Conservation (phyloP, 2,329 filamentous ascomycete genomes). For the Knoxdaviesia proteae region DNA sequence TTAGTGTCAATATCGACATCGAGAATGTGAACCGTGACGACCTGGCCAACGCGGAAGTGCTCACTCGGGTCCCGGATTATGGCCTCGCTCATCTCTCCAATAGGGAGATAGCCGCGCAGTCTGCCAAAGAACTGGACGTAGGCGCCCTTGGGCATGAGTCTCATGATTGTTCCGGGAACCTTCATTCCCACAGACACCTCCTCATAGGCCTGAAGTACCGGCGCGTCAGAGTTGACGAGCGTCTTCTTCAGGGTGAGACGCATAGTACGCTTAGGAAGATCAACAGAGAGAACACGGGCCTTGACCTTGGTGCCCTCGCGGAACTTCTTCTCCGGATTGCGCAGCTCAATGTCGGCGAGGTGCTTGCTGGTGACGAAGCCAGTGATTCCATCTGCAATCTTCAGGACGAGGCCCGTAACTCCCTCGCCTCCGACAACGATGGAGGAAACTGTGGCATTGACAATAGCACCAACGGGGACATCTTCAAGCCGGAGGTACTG, state of each 20-base stretch:
- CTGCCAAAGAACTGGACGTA: constrained; percentile 81
- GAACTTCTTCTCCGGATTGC: constrained; percentile 94
- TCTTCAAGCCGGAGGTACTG: constrained; percentile 84
- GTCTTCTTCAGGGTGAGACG: constrained; percentile 88
- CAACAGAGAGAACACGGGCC: constrained; percentile 63
- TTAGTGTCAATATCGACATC: constrained; percentile 51
- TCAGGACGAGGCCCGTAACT: constrained; percentile 61
- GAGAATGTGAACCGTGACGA: constrained; percentile 75
- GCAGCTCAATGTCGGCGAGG: constrained; percentile 67
- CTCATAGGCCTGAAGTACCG: constrained; percentile 61
- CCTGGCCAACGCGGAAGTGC: constrained; percentile 79
- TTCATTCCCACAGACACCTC: constrained; percentile 55
- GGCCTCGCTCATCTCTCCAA: constrained; percentile 95
- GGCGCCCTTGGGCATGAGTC: constrained; percentile 57
- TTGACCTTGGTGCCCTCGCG: constrained; percentile 69
- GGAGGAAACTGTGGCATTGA: constrained; percentile 71
- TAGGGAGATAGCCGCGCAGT: constrained; percentile 70
- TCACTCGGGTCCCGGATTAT: constrained; percentile 76
- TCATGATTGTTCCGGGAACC: constrained; percentile 71
- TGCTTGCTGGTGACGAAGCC: constrained; percentile 81
- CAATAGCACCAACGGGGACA: constrained; percentile 57
- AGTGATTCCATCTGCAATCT: constrained; percentile 66
- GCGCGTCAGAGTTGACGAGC: constrained; percentile 68
- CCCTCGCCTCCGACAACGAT: constrained; percentile 61
- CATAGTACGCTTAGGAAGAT: constrained; percentile 55